Evolutionary conservation across 2,329 filamentous ascomycete genomes (phyloP).

Genomic region (Fusarium nisikadoi): DNA sequence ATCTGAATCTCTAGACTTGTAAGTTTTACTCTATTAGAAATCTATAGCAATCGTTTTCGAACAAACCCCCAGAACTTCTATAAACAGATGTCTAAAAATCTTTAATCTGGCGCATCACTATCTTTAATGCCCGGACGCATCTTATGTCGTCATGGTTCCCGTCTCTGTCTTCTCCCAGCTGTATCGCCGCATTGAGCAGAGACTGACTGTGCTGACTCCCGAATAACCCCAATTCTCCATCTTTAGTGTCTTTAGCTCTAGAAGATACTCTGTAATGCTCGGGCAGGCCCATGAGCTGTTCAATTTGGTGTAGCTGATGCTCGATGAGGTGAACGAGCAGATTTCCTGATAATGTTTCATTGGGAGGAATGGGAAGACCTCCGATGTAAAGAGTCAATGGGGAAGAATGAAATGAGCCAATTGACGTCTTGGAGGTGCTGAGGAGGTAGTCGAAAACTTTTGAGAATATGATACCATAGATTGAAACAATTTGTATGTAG

Average conservation of each 20-base stretch:
- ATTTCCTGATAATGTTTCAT: slow-evolving; percentile 2
- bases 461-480: slow-evolving; percentile 10
- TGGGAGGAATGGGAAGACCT: neutral
- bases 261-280: slow-evolving; percentile 10
- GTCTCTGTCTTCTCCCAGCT: slow-evolving; percentile 9
- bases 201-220: neutral
- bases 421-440: neutral
- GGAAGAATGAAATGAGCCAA: neutral
- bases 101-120: slow-evolving; percentile 12
- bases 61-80: neutral
- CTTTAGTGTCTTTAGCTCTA: slow-evolving; percentile 3
- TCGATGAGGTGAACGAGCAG: slow-evolving; percentile 11
- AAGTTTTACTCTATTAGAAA: neutral
- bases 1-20: neutral
- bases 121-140: slow-evolving; percentile 2
- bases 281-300: slow-evolving; percentile 2
- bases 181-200: neutral
- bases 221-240: slow-evolving; percentile 6
- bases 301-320: slow-evolving; percentile 10
- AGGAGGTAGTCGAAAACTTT: slow-evolving; percentile 1
- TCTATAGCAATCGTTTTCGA: neutral
- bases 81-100: slow-evolving; percentile 3
- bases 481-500: slow-evolving; percentile 16
- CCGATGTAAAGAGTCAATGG: neutral
- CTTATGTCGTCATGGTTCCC: slow-evolving; percentile 13